A percentile compares a stretch with the other conserved stretches of the same genome.
These are phyloP conservation scores for Microdochium bolleyi DNA, from an alignment of 2,329 filamentous ascomycete genomes.

Conservation along the genomic window DNA sequence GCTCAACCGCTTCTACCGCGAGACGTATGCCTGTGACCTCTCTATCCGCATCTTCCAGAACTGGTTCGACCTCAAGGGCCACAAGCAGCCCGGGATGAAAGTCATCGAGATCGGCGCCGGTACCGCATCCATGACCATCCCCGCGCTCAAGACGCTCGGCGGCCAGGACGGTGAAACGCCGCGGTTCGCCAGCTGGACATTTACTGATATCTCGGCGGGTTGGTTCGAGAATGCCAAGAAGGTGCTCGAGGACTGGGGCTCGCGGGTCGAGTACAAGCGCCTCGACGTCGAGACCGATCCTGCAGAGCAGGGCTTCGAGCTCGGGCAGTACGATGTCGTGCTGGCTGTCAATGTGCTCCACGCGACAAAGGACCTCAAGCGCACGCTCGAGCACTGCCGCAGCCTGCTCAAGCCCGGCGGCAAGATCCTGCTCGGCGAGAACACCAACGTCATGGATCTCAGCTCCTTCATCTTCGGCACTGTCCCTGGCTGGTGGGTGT, in stretches of 20 bases:
- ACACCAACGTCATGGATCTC: not conserved
- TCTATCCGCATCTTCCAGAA: constrained; percentile 7
- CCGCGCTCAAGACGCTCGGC: constrained; percentile 12
- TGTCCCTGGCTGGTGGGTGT: constrained; percentile 1
- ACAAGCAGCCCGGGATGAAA: constrained; percentile 22
- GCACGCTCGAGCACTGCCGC: constrained; percentile 5
- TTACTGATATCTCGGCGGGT: constrained; percentile 28
- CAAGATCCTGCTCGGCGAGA: constrained; percentile 4
- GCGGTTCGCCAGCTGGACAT: constrained; percentile 21
- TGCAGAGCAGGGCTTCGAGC: constrained; percentile 6
- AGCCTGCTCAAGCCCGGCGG: constrained; percentile 6
- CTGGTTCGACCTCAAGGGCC: constrained; percentile 11
- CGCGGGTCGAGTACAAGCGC: constrained; percentile 20
- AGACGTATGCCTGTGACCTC: constrained; percentile 6
- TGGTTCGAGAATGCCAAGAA: constrained; percentile 25
- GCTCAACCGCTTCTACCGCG: constrained; percentile 5
- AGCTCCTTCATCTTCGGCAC: constrained; percentile 1
- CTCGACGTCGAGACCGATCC: constrained; percentile 18
- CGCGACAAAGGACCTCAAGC: constrained; percentile 5
- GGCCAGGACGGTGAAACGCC: constrained; percentile 2
- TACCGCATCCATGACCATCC: constrained; percentile 21
- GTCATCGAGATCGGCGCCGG: constrained; percentile 29
- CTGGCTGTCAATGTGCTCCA: constrained; percentile 10
- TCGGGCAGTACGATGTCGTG: constrained; percentile 6
- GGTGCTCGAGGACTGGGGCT: constrained; percentile 10